A percentile compares a stretch with the other conserved stretches of the same genome.
These are phyloP conservation scores for Cryptococcus wingfieldii DNA, from an alignment of 1,284 basidiomycete genomes.

Conservation along the genomic window DNA sequence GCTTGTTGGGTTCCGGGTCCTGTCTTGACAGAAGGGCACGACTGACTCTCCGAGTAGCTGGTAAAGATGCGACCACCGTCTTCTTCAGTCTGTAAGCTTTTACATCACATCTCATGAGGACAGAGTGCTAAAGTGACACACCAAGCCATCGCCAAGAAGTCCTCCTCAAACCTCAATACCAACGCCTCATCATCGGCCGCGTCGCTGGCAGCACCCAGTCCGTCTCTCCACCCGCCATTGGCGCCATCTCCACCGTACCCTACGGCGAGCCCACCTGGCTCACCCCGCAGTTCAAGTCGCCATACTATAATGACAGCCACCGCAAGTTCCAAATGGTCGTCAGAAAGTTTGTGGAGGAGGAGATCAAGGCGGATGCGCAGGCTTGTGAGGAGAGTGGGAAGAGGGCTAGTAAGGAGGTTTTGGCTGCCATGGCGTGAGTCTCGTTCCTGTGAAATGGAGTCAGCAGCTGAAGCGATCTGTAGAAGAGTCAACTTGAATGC, in stretches of 20 bases:
- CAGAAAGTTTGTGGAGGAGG: slow-evolving; percentile 57
- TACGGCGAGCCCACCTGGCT: slow-evolving; percentile 84
- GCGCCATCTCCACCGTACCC: slow-evolving; percentile 64
- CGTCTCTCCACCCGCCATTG: slow-evolving; percentile 57
- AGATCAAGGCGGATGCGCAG: slow-evolving; percentile 54
- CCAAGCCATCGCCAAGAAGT: slow-evolving; percentile 66
- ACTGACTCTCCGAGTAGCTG: slow-evolving; percentile 53
- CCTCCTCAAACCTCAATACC: slow-evolving; percentile 67
- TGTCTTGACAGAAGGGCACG: background rate
- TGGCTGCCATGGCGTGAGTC: slow-evolving; percentile 46
- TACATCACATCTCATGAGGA: background rate
- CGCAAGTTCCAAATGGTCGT: slow-evolving; percentile 49
- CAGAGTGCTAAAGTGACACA: background rate
- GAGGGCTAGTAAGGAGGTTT: slow-evolving; percentile 50
- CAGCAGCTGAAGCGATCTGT: background rate
- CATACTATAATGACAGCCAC: slow-evolving; percentile 72
- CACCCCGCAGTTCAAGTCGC: slow-evolving; percentile 67
- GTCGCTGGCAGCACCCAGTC: slow-evolving; percentile 62
- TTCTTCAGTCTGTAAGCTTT: slow-evolving; percentile 64
- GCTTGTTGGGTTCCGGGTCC: background rate
- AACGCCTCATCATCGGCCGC: slow-evolving; percentile 63
- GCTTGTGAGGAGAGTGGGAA: slow-evolving; percentile 72
- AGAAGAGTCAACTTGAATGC: slow-evolving; percentile 71
- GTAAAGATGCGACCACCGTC: slow-evolving; percentile 76
- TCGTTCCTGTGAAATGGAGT: background rate